Conservation (phyloP, 768 basidiomycete species). For the Trametes elegans region DNA sequence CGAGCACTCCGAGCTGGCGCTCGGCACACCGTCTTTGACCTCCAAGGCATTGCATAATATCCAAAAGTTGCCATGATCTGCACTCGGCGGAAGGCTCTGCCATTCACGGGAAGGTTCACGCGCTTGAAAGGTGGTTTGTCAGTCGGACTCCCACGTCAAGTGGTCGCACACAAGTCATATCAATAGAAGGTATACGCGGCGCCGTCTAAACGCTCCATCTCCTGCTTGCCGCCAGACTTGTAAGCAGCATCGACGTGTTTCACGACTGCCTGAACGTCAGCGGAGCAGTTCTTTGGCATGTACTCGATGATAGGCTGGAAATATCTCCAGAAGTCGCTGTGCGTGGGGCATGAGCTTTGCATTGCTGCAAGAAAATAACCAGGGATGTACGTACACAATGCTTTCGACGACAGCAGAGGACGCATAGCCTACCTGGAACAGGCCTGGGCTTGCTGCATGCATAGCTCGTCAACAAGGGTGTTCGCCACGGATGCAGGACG, state of each 20-base stretch:
- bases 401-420: conserved; percentile 62
- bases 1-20: conserved; percentile 49
- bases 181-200: conserved; percentile 50
- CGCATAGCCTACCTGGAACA: conserved; percentile 60
- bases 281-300: conserved; percentile 70
- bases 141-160: no score
- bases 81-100: conserved; percentile 37
- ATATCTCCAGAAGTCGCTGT: conserved; percentile 59
- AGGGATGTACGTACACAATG: conserved; percentile 30
- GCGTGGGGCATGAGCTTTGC: background rate
- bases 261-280: conserved; percentile 62
- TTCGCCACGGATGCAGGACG: background rate
- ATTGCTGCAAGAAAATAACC: background rate
- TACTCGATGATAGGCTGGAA: conserved; percentile 63
- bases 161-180: background rate
- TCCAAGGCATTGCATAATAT: conserved; percentile 63
- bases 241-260: conserved; percentile 56
- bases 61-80: conserved; percentile 46
- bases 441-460: conserved; percentile 50
- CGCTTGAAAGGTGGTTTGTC: conserved; percentile 26
- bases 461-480: background rate
- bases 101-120: conserved; percentile 55
- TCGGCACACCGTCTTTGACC: conserved; percentile 49
- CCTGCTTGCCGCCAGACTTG: conserved; percentile 37
- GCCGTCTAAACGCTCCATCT: conserved; percentile 61